A percentile compares a stretch with the other conserved stretches of the same genome.
phyloP scores from a whole-genome alignment of 225 moss, liverwort and hornwort species.

The Marchantia polymorpha region DNA sequence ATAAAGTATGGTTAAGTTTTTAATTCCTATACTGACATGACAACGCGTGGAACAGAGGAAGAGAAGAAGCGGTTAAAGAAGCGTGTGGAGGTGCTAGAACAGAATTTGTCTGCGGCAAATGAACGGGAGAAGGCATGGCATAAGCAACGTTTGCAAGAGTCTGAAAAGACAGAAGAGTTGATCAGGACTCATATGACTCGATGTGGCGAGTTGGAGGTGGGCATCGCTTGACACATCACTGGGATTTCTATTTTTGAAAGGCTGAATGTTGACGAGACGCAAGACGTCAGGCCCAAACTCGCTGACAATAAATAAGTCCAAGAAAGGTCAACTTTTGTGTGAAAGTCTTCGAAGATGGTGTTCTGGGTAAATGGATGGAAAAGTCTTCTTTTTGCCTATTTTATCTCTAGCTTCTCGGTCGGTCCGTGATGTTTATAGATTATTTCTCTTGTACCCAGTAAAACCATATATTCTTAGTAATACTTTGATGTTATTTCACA shows the following conservation, averaged over 20 bases:
- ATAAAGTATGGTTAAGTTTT: neutral
- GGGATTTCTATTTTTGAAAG: neutral
- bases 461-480: neutral
- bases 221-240: neutral
- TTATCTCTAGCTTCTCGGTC: no score
- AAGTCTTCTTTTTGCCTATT: no score
- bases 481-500: constrained; percentile 17
- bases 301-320: neutral
- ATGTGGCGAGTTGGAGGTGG: constrained; percentile 84
- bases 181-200: constrained; percentile 67
- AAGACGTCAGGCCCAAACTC: neutral
- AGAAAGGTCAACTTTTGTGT: neutral
- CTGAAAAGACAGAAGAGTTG: constrained; percentile 63
- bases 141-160: constrained; percentile 69
- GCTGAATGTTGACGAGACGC: neutral
- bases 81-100: constrained; percentile 65
- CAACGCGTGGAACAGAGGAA: constrained; percentile 44
- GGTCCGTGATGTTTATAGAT: no score
- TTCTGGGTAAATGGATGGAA: neutral
- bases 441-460: no score
- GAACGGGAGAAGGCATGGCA: constrained; percentile 79
- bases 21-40: neutral
- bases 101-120: constrained; percentile 66
- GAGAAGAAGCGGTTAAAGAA: constrained; percentile 55
- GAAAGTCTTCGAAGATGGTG: neutral